Percentiles rank a stretch among this genome's conserved stretches.
Evolutionary conservation across 2,329 filamentous ascomycete species (phyloP).

Genomic region (Thermothelomyces thermophilus): DNA sequence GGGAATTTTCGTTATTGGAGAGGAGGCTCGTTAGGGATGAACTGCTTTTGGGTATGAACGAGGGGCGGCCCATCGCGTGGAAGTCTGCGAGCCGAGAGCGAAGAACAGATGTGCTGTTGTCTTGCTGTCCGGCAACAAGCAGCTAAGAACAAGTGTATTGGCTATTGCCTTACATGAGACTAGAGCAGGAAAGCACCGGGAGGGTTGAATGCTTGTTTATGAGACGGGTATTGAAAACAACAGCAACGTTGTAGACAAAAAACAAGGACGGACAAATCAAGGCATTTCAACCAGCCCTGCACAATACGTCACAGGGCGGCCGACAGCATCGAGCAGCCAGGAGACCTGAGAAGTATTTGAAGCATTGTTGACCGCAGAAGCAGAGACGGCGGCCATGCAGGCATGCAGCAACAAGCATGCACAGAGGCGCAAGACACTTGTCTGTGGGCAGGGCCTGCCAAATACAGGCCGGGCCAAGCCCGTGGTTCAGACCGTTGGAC

Average conservation of each 20-base stretch:
- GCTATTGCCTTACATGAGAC: neutral
- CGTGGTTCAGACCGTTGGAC: neutral
- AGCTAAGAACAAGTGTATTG: conserved; percentile 1
- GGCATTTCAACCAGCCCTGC: too few species aligned
- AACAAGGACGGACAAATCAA: neutral
- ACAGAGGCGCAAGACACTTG: neutral
- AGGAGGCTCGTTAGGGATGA: conserved; percentile 4
- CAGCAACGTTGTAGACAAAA: neutral
- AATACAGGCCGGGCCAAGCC: neutral
- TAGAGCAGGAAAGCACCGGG: neutral
- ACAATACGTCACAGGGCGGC: conserved; percentile 1
- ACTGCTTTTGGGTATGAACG: conserved; percentile 16
- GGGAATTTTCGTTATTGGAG: conserved; percentile 19
- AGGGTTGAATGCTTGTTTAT: neutral
- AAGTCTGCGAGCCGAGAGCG: neutral
- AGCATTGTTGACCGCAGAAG: neutral
- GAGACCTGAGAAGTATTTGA: neutral
- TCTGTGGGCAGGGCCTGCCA: neutral
- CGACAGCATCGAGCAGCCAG: neutral
- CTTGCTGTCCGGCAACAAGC: conserved; percentile 1
- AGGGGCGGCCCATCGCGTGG: conserved; percentile 18
- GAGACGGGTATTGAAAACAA: neutral
- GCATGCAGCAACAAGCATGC: neutral
- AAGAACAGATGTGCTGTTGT: neutral
- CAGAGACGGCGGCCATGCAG: neutral